phyloP scores from a whole-genome alignment of 1,284 basidiomycete genomes.

The Sanghuangporus weigelae region DNA sequence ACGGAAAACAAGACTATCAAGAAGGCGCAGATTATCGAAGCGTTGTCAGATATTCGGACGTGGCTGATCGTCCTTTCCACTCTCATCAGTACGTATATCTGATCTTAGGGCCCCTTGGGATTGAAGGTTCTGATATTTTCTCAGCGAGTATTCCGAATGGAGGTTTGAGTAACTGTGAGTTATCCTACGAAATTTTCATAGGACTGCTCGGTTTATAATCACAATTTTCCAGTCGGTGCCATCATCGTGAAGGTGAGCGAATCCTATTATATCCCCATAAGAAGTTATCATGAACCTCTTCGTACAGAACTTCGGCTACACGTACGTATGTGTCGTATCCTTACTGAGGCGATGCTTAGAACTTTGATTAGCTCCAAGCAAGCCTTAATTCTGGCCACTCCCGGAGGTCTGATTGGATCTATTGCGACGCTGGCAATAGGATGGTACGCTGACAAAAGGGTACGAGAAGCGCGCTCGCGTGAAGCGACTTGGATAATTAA shows the following conservation, averaged over 20 bases:
- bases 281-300: conserved; percentile 19
- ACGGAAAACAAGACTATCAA: conserved; percentile 59
- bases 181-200: background rate
- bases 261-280: background rate
- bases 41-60: conserved; percentile 53
- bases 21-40: conserved; percentile 53
- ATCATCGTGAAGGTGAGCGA: conserved; percentile 29
- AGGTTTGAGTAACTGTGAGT: conserved; percentile 57
- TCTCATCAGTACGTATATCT: conserved; percentile 43
- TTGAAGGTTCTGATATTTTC: background rate
- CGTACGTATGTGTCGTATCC: conserved; percentile 31
- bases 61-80: conserved; percentile 60
- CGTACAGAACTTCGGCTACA: conserved; percentile 63
- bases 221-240: conserved; percentile 43
- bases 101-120: background rate
- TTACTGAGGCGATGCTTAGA: background rate
- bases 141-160: conserved; percentile 61
- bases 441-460: conserved; percentile 62
- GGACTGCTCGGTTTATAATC: background rate
- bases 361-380: conserved; percentile 44
- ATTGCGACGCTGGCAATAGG: conserved; percentile 48
- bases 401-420: conserved; percentile 48
- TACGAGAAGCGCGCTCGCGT: conserved; percentile 18
- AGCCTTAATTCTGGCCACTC: conserved; percentile 57
- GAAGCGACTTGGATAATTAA: background rate